Evolutionary conservation across 768 basidiomycete species (phyloP).

Genomic region (Rubroboletus satanas): DNA sequence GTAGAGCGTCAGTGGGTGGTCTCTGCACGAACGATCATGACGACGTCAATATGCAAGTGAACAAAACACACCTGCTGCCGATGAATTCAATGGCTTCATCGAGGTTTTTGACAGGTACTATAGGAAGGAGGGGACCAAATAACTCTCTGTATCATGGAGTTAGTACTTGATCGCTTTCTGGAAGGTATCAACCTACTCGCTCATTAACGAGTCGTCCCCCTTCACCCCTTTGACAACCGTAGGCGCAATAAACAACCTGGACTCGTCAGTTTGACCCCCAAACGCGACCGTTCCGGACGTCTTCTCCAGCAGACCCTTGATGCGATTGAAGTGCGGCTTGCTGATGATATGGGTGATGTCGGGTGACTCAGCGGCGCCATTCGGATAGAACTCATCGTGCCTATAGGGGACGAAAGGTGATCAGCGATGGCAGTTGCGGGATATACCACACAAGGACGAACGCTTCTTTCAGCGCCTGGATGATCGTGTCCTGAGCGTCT

Average conservation of each 20-base stretch:
- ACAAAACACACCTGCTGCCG: conserved; percentile 46
- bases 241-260: conserved; percentile 62
- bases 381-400: conserved; percentile 37
- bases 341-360: conserved; percentile 53
- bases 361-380: conserved; percentile 40
- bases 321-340: conserved; percentile 49
- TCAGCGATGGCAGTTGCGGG: background rate
- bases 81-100: conserved; percentile 72
- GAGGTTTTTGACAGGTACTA: conserved; percentile 65
- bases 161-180: background rate
- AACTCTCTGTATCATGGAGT: conserved; percentile 54
- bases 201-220: conserved; percentile 68
- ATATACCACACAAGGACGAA: conserved; percentile 24
- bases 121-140: conserved; percentile 78
- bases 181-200: conserved; percentile 47
- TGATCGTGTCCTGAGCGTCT: conserved; percentile 36
- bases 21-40: conserved; percentile 36
- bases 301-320: conserved; percentile 58
- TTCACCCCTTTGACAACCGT: conserved; percentile 66
- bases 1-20: conserved; percentile 73
- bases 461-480: conserved; percentile 41
- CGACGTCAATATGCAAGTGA: background rate
- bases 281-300: conserved; percentile 63
- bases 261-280: conserved; percentile 60
- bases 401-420: conserved; percentile 1